Percentiles rank a stretch among this genome's conserved stretches.
phyloP scores from a whole-genome alignment of 345 rosid species.

The Aurinia saxatilis region DNA sequence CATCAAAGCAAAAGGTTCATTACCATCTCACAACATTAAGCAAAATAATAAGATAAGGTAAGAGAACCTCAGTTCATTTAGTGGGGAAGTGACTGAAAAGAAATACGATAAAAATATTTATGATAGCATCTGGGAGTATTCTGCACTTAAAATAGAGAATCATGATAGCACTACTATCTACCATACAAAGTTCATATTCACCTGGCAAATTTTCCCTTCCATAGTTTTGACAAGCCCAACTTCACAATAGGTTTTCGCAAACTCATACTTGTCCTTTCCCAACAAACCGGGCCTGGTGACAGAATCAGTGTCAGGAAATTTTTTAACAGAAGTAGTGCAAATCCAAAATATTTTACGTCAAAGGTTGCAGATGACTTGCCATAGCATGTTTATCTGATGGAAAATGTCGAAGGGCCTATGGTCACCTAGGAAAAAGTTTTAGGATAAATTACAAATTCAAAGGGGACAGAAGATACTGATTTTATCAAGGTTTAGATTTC shows the following conservation, averaged over 20 bases:
- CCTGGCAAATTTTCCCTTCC: conserved; percentile 71
- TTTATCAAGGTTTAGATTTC: conserved; percentile 7
- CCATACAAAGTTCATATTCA: conserved; percentile 28
- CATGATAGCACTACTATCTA: conserved; percentile 1
- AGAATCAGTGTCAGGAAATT: conserved; percentile 24
- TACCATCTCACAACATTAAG: conserved; percentile 6
- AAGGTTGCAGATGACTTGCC: conserved; percentile 48
- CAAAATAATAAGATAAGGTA: neutral
- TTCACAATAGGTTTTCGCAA: conserved; percentile 80
- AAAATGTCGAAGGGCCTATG: conserved; percentile 93
- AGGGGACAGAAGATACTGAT: conserved; percentile 1
- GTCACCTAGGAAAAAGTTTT: conserved; percentile 42
- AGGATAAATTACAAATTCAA: conserved; percentile 8
- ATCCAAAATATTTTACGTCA: conserved; percentile 13
- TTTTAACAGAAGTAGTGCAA: neutral
- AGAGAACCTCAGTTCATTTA: conserved; percentile 2
- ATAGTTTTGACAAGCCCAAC: conserved; percentile 41
- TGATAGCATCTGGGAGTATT: conserved; percentile 4
- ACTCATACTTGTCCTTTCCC: conserved; percentile 82
- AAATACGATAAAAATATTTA: conserved; percentile 8
- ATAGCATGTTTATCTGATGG: conserved; percentile 89
- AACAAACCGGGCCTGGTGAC: conserved; percentile 84
- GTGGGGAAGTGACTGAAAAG: conserved; percentile 1
- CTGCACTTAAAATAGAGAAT: neutral
- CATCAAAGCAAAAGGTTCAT: conserved; percentile 8